Percentiles rank a stretch among this genome's conserved stretches.
phyloP scores from a whole-genome alignment of 192 early-diverging fungal species.

The Linnemannia hyalina region DNA sequence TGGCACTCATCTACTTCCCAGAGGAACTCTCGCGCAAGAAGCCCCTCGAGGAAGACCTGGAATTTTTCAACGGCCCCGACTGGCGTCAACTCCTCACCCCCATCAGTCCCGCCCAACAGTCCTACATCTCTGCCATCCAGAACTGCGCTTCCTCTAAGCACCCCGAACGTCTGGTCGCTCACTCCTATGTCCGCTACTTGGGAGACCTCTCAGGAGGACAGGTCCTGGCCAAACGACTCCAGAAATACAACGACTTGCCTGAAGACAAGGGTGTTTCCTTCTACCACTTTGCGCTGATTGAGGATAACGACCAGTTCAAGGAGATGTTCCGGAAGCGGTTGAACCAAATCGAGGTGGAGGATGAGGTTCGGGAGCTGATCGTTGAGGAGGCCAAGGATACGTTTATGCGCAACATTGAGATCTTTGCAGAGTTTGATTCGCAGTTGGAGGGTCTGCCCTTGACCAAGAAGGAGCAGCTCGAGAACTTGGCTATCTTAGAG shows the following conservation, averaged over 20 bases:
- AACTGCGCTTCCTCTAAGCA: slow-evolving; percentile 36
- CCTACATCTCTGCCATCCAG: slow-evolving; percentile 61
- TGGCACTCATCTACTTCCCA: slow-evolving; percentile 65
- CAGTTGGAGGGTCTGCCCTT: slow-evolving; percentile 23
- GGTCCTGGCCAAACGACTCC: slow-evolving; percentile 59
- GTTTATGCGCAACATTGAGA: slow-evolving; percentile 30
- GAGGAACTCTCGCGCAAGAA: slow-evolving; percentile 59
- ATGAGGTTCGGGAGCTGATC: slow-evolving; percentile 15
- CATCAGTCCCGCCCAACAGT: slow-evolving; percentile 61
- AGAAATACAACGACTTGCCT: slow-evolving; percentile 56
- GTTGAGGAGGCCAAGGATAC: slow-evolving; percentile 31
- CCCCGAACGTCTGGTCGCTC: slow-evolving; percentile 64
- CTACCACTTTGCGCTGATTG: slow-evolving; percentile 62
- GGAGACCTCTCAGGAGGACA: slow-evolving; percentile 71
- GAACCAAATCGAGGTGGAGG: slow-evolving; percentile 58
- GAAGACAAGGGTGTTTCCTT: slow-evolving; percentile 60
- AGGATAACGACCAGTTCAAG: slow-evolving; percentile 63
- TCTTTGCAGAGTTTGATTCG: slow-evolving; percentile 45
- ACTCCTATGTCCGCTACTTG: slow-evolving; percentile 67
- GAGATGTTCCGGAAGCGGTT: slow-evolving; percentile 63
- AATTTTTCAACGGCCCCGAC: slow-evolving; percentile 58
- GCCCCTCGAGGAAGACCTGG: slow-evolving; percentile 60
- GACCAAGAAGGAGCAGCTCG: slow-evolving; percentile 17
- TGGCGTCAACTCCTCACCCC: slow-evolving; percentile 36
- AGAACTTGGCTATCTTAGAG: background rate